Conservation (phyloP, 805 yeast genomes). For the Saccharomycopsis selenospora region DNA sequence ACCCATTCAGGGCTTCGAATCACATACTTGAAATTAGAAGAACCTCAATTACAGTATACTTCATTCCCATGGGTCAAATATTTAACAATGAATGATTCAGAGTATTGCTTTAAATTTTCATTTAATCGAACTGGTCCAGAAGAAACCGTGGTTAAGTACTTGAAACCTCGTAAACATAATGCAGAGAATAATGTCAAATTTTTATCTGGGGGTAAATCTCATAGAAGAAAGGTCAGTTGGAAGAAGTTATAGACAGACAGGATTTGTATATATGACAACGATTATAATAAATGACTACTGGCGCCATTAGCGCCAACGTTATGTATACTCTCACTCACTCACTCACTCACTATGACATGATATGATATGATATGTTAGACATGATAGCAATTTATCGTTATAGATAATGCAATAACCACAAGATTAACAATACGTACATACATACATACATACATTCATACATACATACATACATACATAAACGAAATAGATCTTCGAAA, state of each 20-base stretch:
- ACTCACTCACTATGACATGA: too few species aligned
- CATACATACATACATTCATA: background rate
- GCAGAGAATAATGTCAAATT: background rate
- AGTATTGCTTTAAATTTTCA: constrained; percentile 25
- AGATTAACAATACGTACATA: background rate
- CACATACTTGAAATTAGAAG: constrained; percentile 60
- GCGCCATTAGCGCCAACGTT: too few species aligned
- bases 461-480: background rate
- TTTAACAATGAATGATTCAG: constrained; percentile 37
- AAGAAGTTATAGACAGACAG: constrained; percentile 1
- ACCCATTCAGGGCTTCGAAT: constrained; percentile 62
- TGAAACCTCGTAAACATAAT: constrained; percentile 5
- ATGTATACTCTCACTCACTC: too few species aligned
- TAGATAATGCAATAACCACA: too few species aligned
- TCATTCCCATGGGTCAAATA: constrained; percentile 79
- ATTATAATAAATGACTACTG: too few species aligned
- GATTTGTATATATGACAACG: too few species aligned
- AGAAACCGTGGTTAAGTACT: constrained; percentile 18
- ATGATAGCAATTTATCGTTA: too few species aligned
- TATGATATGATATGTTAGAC: background rate
- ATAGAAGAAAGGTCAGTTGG: constrained; percentile 1
- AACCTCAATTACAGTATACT: constrained; percentile 51
- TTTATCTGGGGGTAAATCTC: background rate
- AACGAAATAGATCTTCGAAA: too few species aligned
- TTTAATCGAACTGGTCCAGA: constrained; percentile 15